Conservation (phyloP, 148 eudicot species). For the Mesembryanthemum crystallinum region DNA sequence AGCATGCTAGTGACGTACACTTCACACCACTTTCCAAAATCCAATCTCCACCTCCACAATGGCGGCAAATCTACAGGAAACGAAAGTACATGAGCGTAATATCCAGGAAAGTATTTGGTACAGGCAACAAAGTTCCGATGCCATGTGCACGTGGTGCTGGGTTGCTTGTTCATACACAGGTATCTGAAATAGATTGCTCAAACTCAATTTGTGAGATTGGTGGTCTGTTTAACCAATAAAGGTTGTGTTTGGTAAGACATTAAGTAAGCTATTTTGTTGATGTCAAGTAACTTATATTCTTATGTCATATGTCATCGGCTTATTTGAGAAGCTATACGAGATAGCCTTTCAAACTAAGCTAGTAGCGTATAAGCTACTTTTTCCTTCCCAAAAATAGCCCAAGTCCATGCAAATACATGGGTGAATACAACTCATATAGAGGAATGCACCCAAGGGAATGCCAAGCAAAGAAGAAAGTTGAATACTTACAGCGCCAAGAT, state of each 20-base stretch:
- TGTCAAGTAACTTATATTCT: too few species aligned
- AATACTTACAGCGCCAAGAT: constrained; percentile 80
- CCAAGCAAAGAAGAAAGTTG: not conserved
- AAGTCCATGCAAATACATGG: too few species aligned
- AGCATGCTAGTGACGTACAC: constrained; percentile 84
- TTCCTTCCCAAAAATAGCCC: too few species aligned
- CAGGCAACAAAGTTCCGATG: not conserved
- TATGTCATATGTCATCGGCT: too few species aligned
- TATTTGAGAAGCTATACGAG: too few species aligned
- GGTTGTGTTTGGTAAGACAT: too few species aligned
- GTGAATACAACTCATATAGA: too few species aligned
- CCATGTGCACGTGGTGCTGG: not conserved
- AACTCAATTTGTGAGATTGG: not conserved
- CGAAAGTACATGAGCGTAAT: not conserved
- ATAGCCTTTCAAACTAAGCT: too few species aligned
- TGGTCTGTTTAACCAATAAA: not conserved
- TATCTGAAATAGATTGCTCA: not conserved
- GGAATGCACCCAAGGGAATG: too few species aligned
- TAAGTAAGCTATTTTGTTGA: too few species aligned
- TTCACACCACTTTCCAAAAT: constrained; percentile 75
- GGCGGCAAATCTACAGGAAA: constrained; percentile 72
- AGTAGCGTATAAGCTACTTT: too few species aligned
- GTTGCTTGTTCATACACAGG: not conserved
- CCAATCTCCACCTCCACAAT: constrained; percentile 98
- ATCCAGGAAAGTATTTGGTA: not conserved